A percentile compares a stretch with the other conserved stretches of the same genome.
phyloP scores from a whole-genome alignment of 495 filamentous ascomycete species.

The Parachaetomium inaequale region DNA sequence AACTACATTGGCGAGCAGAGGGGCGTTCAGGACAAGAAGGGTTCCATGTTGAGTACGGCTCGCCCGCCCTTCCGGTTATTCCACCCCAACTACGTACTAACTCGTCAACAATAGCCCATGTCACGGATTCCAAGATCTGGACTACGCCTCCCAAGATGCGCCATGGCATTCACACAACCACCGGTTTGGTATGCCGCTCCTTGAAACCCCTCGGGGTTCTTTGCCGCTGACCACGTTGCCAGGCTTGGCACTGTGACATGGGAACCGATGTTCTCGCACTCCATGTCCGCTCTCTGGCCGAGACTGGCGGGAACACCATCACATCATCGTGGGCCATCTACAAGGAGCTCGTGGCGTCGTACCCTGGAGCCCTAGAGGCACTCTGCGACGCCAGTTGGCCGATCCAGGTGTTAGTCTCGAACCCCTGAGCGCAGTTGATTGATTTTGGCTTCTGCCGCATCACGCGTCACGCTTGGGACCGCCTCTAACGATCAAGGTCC shows the following conservation, averaged over 20 bases:
- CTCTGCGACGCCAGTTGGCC: conserved; percentile 39
- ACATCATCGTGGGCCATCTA: conserved; percentile 41
- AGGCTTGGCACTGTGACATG: conserved; percentile 49
- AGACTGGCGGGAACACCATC: conserved; percentile 40
- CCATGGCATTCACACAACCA: conserved; percentile 47
- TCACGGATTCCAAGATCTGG: conserved; percentile 43
- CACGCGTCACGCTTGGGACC: not conserved
- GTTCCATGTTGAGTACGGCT: conserved; percentile 45
- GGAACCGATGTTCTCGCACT: conserved; percentile 42
- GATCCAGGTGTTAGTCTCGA: conserved; percentile 40
- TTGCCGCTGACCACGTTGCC: not conserved
- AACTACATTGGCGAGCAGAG: conserved; percentile 49
- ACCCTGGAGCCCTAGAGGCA: conserved; percentile 33
- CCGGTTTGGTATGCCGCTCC: conserved; percentile 29
- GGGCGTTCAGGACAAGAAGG: conserved; percentile 47
- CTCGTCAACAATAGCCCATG: conserved; percentile 36
- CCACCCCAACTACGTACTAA: not conserved
- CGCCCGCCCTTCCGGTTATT: not conserved
- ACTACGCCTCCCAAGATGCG: conserved; percentile 39
- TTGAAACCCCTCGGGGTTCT: not conserved
- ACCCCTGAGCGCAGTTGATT: not conserved
- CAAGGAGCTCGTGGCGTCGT: conserved; percentile 33
- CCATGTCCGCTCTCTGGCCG: conserved; percentile 40
- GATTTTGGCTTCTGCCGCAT: not conserved
- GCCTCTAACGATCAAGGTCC: conserved; percentile 2